phyloP scores from a whole-genome alignment of 495 filamentous ascomycete genomes.

The Neohortaea acidophila region DNA sequence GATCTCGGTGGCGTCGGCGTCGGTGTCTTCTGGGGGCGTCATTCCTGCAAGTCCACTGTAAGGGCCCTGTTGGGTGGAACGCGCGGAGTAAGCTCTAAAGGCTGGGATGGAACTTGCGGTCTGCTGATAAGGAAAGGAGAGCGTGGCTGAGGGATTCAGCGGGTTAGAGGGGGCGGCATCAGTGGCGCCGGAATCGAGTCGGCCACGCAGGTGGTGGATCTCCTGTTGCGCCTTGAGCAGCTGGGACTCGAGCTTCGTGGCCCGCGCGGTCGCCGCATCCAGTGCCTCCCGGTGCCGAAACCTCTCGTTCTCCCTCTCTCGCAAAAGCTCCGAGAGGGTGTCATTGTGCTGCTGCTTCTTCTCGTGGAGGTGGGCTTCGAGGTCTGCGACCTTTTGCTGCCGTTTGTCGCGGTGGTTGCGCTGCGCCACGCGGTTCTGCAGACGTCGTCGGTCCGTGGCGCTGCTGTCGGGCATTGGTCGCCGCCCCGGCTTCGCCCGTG shows the following conservation, averaged over 20 bases:
- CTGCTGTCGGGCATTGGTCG: not conserved
- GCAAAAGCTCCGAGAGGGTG: too few relatives aligned
- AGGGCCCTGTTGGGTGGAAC: not conserved
- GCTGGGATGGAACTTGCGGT: not conserved
- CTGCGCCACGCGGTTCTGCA: conserved; percentile 86
- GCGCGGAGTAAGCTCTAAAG: too few relatives aligned
- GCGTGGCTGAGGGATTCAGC: too few relatives aligned
- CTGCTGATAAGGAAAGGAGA: not conserved
- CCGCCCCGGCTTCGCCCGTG: conserved; percentile 48
- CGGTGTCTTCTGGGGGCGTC: not conserved
- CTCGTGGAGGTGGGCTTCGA: conserved; percentile 1
- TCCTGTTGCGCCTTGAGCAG: not conserved
- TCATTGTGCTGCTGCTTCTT: not conserved
- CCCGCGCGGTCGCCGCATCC: too few relatives aligned
- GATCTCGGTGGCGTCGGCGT: not conserved
- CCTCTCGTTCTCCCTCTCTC: too few relatives aligned
- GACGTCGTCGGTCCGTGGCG: conserved; percentile 82
- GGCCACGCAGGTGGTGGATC: too few relatives aligned
- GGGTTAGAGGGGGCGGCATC: too few relatives aligned
- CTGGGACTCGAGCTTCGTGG: too few relatives aligned
- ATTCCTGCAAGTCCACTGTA: not conserved
- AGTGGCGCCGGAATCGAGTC: too few relatives aligned
- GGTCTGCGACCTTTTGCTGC: conserved; percentile 4
- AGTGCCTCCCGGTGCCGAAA: not conserved
- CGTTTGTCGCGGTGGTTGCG: conserved; percentile 63